Base-by-base conservation (phyloP, 208 protist species). In the Leishmania arabica region DNA sequence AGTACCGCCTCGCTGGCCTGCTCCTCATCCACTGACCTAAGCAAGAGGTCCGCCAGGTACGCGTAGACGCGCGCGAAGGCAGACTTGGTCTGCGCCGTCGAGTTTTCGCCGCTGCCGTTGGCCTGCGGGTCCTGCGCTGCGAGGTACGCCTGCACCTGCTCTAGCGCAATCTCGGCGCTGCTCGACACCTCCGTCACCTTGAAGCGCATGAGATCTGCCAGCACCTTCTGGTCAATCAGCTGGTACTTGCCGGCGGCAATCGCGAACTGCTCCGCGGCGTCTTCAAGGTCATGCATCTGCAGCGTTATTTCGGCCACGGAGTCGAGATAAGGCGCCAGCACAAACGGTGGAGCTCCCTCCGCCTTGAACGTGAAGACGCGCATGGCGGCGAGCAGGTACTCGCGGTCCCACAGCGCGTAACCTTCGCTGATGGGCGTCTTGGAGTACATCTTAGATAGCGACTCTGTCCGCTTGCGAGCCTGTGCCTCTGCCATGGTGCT, bases 311-410 rank as follows among this genome's bases (percentile, higher is more conserved):
- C 90, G 0, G 86, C 93, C 9, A 95, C 91, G 27, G 93, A 90
- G 78, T 98, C 95, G 69, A 97, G 82, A 84, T 93, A 97, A 27
- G 91, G 88, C 15, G 85, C 95, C 34, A 97, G 81, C 82, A 96
- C 91, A 79, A 98, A 98, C 66, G 95, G 95, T 45, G 92, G 92
- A 9, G 92, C 90, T n/a, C 88, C 89, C 68, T 98, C 95, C 1
- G 89, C 85, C 83, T 98, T 98, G 83, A 96, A 98, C 60, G 92
- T 90, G 80, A 98, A 97, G 58, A 98, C 84, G 47, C 95, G 92
- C 72, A 98, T 89, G 19, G 95, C 93, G 56, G 92, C 93, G 60
- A 98, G 86, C 24, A 90, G 89, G 88, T 98, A 98, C 74, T 93
- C 95, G 75, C 90, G 81, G 82, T 98, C 95, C 93, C 95, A 98